phyloP scores from a whole-genome alignment of 2,329 filamentous ascomycete species.

The Sporothrix variecibatus region DNA sequence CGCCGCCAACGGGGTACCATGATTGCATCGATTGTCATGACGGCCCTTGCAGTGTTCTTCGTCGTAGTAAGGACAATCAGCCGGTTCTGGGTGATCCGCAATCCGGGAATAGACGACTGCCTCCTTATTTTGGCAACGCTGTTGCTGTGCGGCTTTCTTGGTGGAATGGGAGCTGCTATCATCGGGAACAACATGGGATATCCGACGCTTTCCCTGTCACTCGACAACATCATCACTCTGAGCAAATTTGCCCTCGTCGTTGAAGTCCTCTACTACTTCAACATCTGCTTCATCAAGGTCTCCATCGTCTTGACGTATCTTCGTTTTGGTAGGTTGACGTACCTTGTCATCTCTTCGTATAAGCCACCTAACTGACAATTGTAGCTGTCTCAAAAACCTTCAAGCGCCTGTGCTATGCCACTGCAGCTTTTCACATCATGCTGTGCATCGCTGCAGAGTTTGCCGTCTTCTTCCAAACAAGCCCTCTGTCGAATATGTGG shows the following conservation, averaged over 20 bases:
- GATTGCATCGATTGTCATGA: constrained; percentile 13
- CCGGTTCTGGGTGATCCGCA: constrained; percentile 33
- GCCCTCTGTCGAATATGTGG: constrained; percentile 47
- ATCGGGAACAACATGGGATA: not conserved
- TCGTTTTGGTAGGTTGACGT: constrained; percentile 38
- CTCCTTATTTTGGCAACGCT: constrained; percentile 31
- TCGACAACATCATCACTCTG: constrained; percentile 29
- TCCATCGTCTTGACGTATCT: constrained; percentile 51
- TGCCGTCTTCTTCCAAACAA: constrained; percentile 46
- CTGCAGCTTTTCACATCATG: constrained; percentile 42
- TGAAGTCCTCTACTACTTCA: constrained; percentile 46
- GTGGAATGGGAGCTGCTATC: constrained; percentile 21
- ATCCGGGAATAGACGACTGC: constrained; percentile 33
- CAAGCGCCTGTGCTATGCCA: constrained; percentile 38
- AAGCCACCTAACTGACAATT: not conserved
- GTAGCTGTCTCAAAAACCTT: constrained; percentile 38
- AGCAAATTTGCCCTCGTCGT: constrained; percentile 35
- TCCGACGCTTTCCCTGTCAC: not conserved
- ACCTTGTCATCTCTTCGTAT: not conserved
- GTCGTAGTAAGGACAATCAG: constrained; percentile 31
- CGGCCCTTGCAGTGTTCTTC: constrained; percentile 23
- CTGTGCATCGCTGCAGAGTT: constrained; percentile 46
- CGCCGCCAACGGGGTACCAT: not conserved
- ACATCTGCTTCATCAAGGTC: constrained; percentile 45
- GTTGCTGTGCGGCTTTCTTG: constrained; percentile 29